phyloP scores from a whole-genome alignment of 805 yeast species.

The Pichia thaimueangensis region DNA sequence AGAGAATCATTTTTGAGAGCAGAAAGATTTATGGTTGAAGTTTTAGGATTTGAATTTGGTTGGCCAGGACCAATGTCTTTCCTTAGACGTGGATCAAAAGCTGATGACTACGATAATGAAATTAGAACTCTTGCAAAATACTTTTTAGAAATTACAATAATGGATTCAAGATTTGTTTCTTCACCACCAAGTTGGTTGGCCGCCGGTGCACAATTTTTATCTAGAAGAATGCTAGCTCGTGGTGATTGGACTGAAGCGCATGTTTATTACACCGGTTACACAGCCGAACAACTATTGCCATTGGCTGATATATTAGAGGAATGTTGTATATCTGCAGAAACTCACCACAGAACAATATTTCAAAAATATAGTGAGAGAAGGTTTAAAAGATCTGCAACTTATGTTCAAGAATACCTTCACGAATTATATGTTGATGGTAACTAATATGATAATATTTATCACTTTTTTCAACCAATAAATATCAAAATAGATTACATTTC shows the following conservation, averaged over 20 bases:
- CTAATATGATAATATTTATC: no score
- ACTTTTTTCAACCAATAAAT: no score
- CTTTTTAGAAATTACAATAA: constrained; percentile 67
- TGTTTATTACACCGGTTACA: constrained; percentile 87
- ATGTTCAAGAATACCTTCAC: constrained; percentile 55
- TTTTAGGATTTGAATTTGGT: constrained; percentile 66
- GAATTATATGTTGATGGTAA: constrained; percentile 5
- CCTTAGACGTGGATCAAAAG: constrained; percentile 79
- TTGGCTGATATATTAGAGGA: constrained; percentile 68
- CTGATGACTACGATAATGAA: constrained; percentile 81
- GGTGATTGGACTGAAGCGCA: constrained; percentile 84
- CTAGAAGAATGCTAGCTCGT: constrained; percentile 66
- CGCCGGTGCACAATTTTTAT: constrained; percentile 79
- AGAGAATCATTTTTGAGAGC: constrained; percentile 74
- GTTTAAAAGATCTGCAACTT: constrained; percentile 70
- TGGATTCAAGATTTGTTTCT: constrained; percentile 68
- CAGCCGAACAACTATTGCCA: constrained; percentile 76
- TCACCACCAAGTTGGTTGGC: constrained; percentile 69
- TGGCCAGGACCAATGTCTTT: constrained; percentile 91
- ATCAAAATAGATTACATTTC: no score
- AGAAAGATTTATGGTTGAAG: constrained; percentile 70
- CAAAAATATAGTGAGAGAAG: constrained; percentile 86
- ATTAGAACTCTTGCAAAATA: constrained; percentile 84
- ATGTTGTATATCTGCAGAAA: constrained; percentile 52
- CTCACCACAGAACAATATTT: constrained; percentile 71